Percentiles rank a stretch among this genome's conserved stretches.
These are phyloP conservation scores for Ulmus americana DNA, from an alignment of 331 rosid species.

Conservation along the genomic window DNA sequence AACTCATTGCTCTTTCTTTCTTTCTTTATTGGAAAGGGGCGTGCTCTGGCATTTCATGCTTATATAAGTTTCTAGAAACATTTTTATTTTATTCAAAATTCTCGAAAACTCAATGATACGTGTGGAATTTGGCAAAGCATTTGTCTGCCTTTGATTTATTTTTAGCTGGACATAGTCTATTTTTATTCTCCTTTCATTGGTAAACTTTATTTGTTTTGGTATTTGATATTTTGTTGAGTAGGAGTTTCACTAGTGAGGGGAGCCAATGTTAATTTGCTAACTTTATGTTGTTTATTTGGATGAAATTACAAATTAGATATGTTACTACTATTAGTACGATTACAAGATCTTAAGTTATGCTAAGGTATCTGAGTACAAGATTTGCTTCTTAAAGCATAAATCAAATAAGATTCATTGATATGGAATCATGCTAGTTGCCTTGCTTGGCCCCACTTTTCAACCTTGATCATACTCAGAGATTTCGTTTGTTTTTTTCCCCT, in stretches of 20 bases:
- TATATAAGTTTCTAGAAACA: constrained; percentile 42
- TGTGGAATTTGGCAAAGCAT: constrained; percentile 5
- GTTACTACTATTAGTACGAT: constrained; percentile 21
- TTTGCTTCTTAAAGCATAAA: constrained; percentile 22
- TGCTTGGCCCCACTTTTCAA: constrained; percentile 1
- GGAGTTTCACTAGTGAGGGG: constrained; percentile 28
- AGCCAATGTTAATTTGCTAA: constrained; percentile 4
- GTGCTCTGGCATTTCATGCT: constrained; percentile 26
- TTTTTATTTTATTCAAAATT: constrained; percentile 1
- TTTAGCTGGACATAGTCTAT: constrained; percentile 1
- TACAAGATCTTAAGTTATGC: constrained; percentile 25
- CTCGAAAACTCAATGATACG: background rate
- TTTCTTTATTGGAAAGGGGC: constrained; percentile 15
- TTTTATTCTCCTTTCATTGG: background rate
- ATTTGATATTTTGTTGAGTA: constrained; percentile 26
- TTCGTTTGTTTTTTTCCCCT: background rate
- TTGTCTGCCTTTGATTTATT: constrained; percentile 1
- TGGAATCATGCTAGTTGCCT: constrained; percentile 15
- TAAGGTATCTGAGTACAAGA: constrained; percentile 28
- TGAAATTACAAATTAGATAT: constrained; percentile 5
- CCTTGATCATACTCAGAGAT: background rate
- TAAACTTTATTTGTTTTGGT: constrained; percentile 2
- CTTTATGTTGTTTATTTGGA: constrained; percentile 17
- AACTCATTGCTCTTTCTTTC: constrained; percentile 26
- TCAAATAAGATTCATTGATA: constrained; percentile 22